Base-by-base conservation (phyloP, 305 asterid species). In the Salvia sclarea region DNA sequence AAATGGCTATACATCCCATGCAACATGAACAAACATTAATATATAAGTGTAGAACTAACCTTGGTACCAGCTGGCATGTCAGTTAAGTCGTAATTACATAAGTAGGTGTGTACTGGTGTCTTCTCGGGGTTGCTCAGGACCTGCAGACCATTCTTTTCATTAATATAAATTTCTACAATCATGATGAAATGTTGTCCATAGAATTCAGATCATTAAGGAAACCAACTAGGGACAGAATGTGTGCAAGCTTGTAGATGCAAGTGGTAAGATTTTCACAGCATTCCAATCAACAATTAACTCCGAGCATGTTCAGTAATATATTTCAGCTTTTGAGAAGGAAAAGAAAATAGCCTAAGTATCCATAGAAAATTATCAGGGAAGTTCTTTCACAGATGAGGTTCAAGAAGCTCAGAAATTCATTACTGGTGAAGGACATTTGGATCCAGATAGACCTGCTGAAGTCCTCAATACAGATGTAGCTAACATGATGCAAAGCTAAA, bases 31-130 rank as follows among this genome's bases (percentile, higher is more conserved):
- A 74, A 35, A 74, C 66, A 40, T 37, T 20, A 37, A 40, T 60
- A 38, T 47, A 28, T 9, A n/a, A n/a, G n/a, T n/a, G n/a, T 22
- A 63, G 41, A 55, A 62, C 84, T 75, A 67, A 88, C 97, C 95
- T 91, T 91, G 30, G 95, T 83, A 66, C 97, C 96, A 63, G 85
- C 83, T 33, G 97, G 97, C 97, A 91, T 91, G 74, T 91, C 97
- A 73, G 89, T 87, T 68, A 91, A 81, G 74, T 91, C 95, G 49
- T 91, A 91, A 70, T 80, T 85, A 78, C 96, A 91, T 43, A 88
- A 85, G 89, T 82, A 88, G 50, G 97, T 85, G 69, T 91, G 97
- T 10, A 91, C 56, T 37, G 97, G 97, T 56, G 97, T 91, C 83
- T 82, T 88, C 79, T 91, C 97, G 5, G 97, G 97, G 72, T 91